Evolutionary conservation across 1,284 basidiomycete genomes (phyloP), one percentile per base, ranked within the genome.

Genomic region (Boletus coffeatus): DNA sequence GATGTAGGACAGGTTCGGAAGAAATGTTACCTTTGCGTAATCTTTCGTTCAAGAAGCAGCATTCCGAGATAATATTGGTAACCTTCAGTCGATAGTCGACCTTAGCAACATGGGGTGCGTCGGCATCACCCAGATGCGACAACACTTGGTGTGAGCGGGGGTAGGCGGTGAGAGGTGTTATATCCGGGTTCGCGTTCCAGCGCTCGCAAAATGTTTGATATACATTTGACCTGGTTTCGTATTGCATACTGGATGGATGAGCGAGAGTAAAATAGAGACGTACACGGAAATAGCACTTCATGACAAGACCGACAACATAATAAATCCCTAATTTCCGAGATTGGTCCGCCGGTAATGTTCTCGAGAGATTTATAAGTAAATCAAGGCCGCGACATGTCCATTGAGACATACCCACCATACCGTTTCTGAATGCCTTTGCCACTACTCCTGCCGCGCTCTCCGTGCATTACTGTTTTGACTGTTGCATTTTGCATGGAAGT

Each of bases 261-360:
- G n/a, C n/a, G n/a, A n/a, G n/a, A n/a, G n/a, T 25, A 56, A 39
- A 41, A 18, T n/a, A n/a, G n/a, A n/a, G n/a, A 78, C 87, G 69
- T 75, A 89, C 94, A 71, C 89, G 88, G 81, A 98, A 98, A 78
- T 99, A 99, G 58, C 89, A 93, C 74, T 98, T 97, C 76, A 99
- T 81, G 46, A 95, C 88, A 64, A 97, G 79, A 7, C 90, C 91
- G 1, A 96, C 95, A n/a, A 97, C 85, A 70, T 95, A 93, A 77
- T 98, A 99, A 0, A 95, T 87, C 96, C 88, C 89, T n/a, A n/a
- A 94, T 76, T 94, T 93, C 60, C 93, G 81, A n/a, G 92, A 94
- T 72, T 91, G 85, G 2, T 83, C 79, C 32, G 85, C 80, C 62
- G 88, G 83, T 61, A 88, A 90, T 61, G 77, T 81, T 69, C 90